Evolutionary conservation across 306 rosid genomes (phyloP), one percentile per base, ranked within the genome.

Genomic region (Sindora glabra): DNA sequence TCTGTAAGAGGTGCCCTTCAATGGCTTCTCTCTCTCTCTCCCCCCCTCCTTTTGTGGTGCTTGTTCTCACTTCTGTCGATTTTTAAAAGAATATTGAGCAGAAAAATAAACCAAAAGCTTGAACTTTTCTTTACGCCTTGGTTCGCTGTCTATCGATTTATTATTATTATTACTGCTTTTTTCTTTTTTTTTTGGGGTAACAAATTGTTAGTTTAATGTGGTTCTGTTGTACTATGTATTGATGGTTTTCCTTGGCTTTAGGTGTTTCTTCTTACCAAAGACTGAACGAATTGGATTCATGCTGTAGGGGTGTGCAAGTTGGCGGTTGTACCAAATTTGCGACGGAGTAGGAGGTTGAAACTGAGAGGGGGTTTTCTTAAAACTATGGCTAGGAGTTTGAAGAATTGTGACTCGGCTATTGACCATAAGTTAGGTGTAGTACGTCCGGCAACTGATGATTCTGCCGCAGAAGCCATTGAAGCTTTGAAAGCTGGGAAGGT

Each of bases 401-500:
- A 77, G 16, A 74, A 52, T 19, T 37, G 61, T 44, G 73, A 75
- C 9, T 65, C 52, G 62, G 78, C 72, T 7, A 65, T 68, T 41
- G 85, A 67, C 37, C 57, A 58, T 16, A 74, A 67, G 54, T 8
- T 42, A 51, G 78, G 79, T 45, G 48, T 78, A 21, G 74, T 86
- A 78, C 79, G 58, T 33, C 84, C 88, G 8, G 97, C 94, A 25
- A 74, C 79, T 2, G 84, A 82, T 76, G 71, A 64, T 65, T 79
- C 71, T 45, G 70, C 84, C 15, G 72, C 65, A 10, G 90, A 80
- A 68, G 97, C 97, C 18, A 61, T 77, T 56, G 83, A 71, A 49
- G 83, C 86, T 72, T 86, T 90, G 57, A 76, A 76, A 74, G 78
- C 73, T 25, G 94, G 94, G 12, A 78, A 80, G 65, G 76, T 86